Percentiles rank a stretch among this genome's conserved stretches.
These are phyloP conservation scores for Pleurotus ostreatus DNA, from an alignment of 768 basidiomycete genomes.

Conservation along the genomic window DNA sequence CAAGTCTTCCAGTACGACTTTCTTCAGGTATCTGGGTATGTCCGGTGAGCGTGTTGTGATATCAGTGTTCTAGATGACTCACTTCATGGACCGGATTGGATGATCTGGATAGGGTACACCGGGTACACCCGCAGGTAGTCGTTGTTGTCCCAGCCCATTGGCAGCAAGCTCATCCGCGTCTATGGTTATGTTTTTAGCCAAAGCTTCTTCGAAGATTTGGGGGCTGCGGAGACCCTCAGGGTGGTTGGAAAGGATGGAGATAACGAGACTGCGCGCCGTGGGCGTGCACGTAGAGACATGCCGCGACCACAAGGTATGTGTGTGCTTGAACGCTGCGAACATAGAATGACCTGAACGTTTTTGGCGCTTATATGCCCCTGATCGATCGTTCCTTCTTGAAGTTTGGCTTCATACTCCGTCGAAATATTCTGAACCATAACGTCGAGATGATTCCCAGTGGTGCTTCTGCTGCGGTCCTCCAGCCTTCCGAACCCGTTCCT, in stretches of 20 bases:
- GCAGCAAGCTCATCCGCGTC: background rate
- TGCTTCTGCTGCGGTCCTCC: slow-evolving; percentile 75
- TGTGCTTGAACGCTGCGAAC: background rate
- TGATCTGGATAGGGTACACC: slow-evolving; percentile 6
- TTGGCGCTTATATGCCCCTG: background rate
- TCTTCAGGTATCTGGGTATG: slow-evolving; percentile 16
- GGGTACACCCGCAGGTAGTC: background rate
- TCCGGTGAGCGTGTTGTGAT: background rate
- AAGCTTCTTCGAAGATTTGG: slow-evolving; percentile 1
- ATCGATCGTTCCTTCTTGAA: background rate
- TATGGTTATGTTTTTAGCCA: background rate
- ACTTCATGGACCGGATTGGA: slow-evolving; percentile 16
- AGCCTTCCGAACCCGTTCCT: slow-evolving; percentile 70
- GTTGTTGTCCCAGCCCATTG: background rate
- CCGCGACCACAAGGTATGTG: background rate
- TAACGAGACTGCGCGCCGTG: background rate
- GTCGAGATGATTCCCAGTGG: slow-evolving; percentile 38
- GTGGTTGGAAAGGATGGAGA: background rate
- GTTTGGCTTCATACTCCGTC: too few species aligned
- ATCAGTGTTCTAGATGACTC: background rate
- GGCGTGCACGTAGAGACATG: background rate
- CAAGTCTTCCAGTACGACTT: slow-evolving; percentile 13
- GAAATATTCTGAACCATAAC: too few species aligned
- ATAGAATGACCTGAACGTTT: background rate
- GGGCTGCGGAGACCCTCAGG: slow-evolving; percentile 1